Percentiles rank a stretch among this genome's conserved stretches.
These are phyloP conservation scores for Epichloe uncinata DNA, from an alignment of 2,329 filamentous ascomycete species.

Conservation along the genomic window DNA sequence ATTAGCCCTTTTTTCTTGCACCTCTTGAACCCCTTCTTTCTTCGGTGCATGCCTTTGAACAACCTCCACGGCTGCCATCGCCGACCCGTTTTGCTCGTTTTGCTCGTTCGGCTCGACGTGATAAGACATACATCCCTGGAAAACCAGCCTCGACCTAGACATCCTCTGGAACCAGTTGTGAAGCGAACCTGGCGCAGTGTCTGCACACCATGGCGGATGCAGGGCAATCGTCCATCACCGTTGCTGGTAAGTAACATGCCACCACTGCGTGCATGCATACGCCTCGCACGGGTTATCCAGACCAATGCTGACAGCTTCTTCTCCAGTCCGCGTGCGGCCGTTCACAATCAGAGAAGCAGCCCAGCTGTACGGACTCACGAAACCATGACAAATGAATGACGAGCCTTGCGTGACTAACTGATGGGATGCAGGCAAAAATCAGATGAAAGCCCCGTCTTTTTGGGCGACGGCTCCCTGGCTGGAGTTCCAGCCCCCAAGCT, in stretches of 20 bases:
- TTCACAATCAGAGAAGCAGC: constrained; percentile 88
- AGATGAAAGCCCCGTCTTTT: constrained; percentile 80
- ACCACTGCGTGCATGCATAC: background rate
- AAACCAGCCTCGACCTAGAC: background rate
- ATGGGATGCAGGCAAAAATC: constrained; percentile 36
- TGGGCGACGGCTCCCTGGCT: constrained; percentile 93
- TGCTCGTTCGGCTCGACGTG: background rate
- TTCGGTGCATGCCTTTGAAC: background rate
- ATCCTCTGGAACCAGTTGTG: background rate
- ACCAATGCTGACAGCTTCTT: constrained; percentile 14
- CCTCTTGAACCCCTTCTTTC: background rate
- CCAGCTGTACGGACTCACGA: constrained; percentile 49
- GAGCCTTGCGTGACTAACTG: constrained; percentile 3
- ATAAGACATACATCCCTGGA: background rate
- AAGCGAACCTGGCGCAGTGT: background rate
- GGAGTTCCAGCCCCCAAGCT: constrained; percentile 73
- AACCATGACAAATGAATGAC: background rate
- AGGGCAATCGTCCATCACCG: constrained; percentile 41
- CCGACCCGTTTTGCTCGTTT: background rate
- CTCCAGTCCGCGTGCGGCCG: constrained; percentile 52
- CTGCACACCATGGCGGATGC: constrained; percentile 13
- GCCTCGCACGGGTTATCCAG: too few relatives aligned
- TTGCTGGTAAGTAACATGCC: constrained; percentile 32
- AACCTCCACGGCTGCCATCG: background rate
- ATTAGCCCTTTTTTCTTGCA: constrained; percentile 6